Base-by-base conservation (phyloP, 1,284 basidiomycete genomes). In the Naganishia sp. region DNA sequence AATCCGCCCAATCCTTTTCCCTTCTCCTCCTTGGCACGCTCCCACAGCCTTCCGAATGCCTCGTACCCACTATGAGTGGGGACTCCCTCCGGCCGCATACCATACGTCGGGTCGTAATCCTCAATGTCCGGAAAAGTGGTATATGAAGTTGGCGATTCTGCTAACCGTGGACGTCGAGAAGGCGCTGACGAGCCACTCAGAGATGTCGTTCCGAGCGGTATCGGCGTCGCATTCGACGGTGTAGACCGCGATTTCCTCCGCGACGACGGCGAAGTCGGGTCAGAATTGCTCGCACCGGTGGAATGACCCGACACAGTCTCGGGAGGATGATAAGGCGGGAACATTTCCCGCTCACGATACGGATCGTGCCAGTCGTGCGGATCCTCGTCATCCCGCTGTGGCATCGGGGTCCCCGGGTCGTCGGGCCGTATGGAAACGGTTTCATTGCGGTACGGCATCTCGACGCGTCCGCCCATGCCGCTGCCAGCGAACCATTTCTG, bases 51-150 rank as follows among this genome's bases (percentile, higher is more conserved):
- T 10, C 77, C 79, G 66, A 79, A 78, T 13, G 75, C 76, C 64
- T 79, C 79, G 64, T 80, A 77, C 1, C 79, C 78, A 25, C 73
- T 75, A 68, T 80, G 76, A 18, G 78, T 77, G 2, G 92, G 92
- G 6, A 94, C 83, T 13, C 90, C 89, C 73, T 94, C 92, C 0
- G 92, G 90, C 16, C 94, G 87, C n/a, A 97, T 82, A n/a, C 94
- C 94, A 74, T 98, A 97, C 0, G 94, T 97, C 0, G 94, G 94
- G 74, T 98, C 94, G 78, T 92, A 96, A 69, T 90, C 86, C 78
- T 95, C 94, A 48, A 94, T 85, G 64, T 94, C 92, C 1, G 90
- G 87, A 69, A 89, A 87, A 9, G 86, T 84, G 13, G 83, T 83
- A 67, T 78, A 78, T 0, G 76, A 75, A 10, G 78, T 78, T 0